Conservation (phyloP, 2,329 filamentous ascomycete species). For the Endoconidiophora laricicola region DNA sequence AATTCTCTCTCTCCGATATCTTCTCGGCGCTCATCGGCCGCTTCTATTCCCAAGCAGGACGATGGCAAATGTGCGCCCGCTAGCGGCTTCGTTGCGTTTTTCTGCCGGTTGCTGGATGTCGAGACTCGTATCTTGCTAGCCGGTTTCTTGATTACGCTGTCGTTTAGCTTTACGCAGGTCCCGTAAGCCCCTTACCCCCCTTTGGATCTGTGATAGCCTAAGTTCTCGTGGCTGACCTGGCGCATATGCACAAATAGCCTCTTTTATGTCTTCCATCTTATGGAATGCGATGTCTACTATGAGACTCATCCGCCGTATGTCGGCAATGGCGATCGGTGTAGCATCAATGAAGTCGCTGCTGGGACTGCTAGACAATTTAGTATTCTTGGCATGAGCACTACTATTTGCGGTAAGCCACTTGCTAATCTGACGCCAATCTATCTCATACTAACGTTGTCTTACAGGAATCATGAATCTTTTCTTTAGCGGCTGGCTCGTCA, state of each 20-base stretch:
- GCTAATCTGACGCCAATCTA: background rate
- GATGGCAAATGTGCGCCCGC: no score
- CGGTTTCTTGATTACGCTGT: conserved; percentile 40
- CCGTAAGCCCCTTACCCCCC: conserved; percentile 21
- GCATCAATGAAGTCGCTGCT: conserved; percentile 44
- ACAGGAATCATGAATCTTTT: conserved; percentile 44
- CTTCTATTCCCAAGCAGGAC: no score
- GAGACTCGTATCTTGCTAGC: conserved; percentile 37
- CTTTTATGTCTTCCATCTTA: conserved; percentile 51
- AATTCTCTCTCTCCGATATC: no score
- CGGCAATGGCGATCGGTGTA: conserved; percentile 37
- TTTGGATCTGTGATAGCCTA: conserved; percentile 15
- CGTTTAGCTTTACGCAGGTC: conserved; percentile 33
- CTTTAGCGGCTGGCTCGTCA: conserved; percentile 49
- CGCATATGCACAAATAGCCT: conserved; percentile 19
- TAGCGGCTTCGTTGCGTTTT: no score
- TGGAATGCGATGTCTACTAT: conserved; percentile 58
- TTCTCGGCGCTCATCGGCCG: no score
- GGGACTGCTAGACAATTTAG: conserved; percentile 45
- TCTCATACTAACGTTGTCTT: background rate
- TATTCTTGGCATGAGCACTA: conserved; percentile 51
- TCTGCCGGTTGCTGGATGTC: conserved; percentile 14
- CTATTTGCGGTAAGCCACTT: conserved; percentile 37
- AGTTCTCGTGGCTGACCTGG: background rate
- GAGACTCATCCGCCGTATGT: conserved; percentile 34